phyloP scores from a whole-genome alignment of 1,139 yeast species.

The Yamadazyma songkhlaensis region DNA sequence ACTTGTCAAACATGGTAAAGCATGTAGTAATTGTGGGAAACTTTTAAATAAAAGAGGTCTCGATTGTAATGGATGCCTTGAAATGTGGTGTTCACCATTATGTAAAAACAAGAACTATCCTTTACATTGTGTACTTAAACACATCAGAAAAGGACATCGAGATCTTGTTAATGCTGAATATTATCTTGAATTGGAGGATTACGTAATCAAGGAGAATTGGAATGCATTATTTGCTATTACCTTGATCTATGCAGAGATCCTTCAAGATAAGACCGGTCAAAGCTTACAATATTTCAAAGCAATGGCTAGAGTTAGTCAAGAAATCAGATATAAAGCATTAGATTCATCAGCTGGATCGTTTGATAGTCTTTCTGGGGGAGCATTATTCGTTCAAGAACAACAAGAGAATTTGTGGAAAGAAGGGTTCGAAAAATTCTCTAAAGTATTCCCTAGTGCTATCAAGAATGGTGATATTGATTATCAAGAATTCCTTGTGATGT shows the following conservation, averaged over 20 bases:
- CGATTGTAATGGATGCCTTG: slow-evolving; percentile 66
- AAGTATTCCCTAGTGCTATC: slow-evolving; percentile 45
- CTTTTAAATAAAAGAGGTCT: slow-evolving; percentile 50
- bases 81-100: slow-evolving; percentile 66
- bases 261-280: slow-evolving; percentile 45
- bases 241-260: slow-evolving; percentile 48
- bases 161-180: slow-evolving; percentile 40
- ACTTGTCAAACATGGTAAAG: slow-evolving; percentile 62
- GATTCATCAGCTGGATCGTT: slow-evolving; percentile 58
- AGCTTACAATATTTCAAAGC: slow-evolving; percentile 49
- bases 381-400: slow-evolving; percentile 51
- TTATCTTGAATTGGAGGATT: slow-evolving; percentile 57
- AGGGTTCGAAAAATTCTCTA: slow-evolving; percentile 50
- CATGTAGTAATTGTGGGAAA: slow-evolving; percentile 79
- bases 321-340: slow-evolving; percentile 57
- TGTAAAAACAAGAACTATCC: slow-evolving; percentile 56
- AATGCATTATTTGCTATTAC: slow-evolving; percentile 68
- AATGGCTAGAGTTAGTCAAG: slow-evolving; percentile 72
- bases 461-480: slow-evolving; percentile 34
- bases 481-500: slow-evolving; percentile 55
- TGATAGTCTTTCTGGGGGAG: slow-evolving; percentile 49
- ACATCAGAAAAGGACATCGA: slow-evolving; percentile 36
- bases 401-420: slow-evolving; percentile 60
- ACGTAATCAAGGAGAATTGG: slow-evolving; percentile 66
- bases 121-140: slow-evolving; percentile 61